Percentiles rank a stretch among this genome's conserved stretches.
Evolutionary conservation across 2,329 filamentous ascomycete genomes (phyloP).

Genomic region (Xylariaceae sp.): DNA sequence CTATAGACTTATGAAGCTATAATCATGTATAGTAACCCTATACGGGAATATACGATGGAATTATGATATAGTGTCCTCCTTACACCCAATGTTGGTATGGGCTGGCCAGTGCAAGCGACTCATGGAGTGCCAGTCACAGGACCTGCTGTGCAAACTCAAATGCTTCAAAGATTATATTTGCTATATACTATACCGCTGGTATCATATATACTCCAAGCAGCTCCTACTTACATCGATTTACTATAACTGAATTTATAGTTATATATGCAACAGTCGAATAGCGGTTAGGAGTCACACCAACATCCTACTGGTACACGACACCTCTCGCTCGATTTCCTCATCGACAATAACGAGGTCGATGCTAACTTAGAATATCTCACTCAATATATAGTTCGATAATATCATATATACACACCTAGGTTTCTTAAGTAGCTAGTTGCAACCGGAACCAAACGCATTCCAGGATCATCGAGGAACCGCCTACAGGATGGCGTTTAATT

Average conservation of each 20-base stretch:
- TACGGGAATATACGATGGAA: no score
- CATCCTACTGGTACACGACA: not conserved
- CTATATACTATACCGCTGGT: not conserved
- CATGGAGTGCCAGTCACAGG: not conserved
- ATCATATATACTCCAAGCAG: not conserved
- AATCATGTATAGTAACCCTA: no score
- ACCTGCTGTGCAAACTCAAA: not conserved
- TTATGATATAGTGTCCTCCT: no score
- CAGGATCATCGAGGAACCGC: no score
- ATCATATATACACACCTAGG: no score
- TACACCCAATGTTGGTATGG: not conserved
- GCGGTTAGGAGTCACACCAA: not conserved
- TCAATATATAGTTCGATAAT: no score
- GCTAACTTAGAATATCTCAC: no score
- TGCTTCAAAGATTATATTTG: not conserved
- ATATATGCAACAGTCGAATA: not conserved
- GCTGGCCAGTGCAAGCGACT: not conserved
- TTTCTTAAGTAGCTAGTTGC: no score
- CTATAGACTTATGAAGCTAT: no score
- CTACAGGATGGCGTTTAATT: no score
- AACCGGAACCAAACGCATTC: no score
- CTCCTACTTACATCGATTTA: not conserved
- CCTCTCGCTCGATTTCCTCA: not conserved
- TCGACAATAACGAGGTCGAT: no score
- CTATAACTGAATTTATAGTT: not conserved